phyloP scores from a whole-genome alignment of 2,329 filamentous ascomycete genomes.

The Fusarium virguliforme region DNA sequence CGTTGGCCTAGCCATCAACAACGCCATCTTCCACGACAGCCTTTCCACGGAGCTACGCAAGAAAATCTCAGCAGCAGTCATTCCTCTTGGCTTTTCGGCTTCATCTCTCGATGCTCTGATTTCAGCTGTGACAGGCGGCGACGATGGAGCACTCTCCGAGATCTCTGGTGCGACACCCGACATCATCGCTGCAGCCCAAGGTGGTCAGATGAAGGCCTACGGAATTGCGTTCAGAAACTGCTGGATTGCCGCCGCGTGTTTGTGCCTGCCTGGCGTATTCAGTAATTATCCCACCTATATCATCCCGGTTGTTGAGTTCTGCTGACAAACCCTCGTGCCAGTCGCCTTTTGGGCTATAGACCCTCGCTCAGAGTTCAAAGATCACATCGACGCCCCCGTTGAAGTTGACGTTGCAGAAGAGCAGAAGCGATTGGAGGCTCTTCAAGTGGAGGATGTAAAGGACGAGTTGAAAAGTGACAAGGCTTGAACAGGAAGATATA shows the following conservation, averaged over 20 bases:
- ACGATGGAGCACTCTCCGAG: neutral
- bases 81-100: neutral
- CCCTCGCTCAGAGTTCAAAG: neutral
- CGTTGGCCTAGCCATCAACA: neutral
- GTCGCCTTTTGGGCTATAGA: neutral
- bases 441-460: too few species aligned
- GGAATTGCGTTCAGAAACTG: conserved; percentile 9
- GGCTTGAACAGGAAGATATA: too few species aligned
- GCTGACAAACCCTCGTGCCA: neutral
- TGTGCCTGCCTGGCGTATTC: conserved; percentile 1
- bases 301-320: neutral
- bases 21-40: conserved; percentile 1
- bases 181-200: neutral
- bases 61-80: conserved; percentile 5
- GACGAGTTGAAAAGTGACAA: too few species aligned
- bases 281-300: too few species aligned
- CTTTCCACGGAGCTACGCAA: conserved; percentile 11
- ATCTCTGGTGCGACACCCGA: neutral
- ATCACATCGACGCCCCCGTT: neutral
- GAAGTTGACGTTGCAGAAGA: neutral
- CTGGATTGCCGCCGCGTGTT: conserved; percentile 10
- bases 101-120: neutral
- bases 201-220: conserved; percentile 6
- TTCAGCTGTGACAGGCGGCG: neutral
- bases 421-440: too few species aligned